These are phyloP conservation scores for Verticillium nonalfalfae DNA, from an alignment of 2,329 filamentous ascomycete species.

Conservation along the genomic window DNA sequence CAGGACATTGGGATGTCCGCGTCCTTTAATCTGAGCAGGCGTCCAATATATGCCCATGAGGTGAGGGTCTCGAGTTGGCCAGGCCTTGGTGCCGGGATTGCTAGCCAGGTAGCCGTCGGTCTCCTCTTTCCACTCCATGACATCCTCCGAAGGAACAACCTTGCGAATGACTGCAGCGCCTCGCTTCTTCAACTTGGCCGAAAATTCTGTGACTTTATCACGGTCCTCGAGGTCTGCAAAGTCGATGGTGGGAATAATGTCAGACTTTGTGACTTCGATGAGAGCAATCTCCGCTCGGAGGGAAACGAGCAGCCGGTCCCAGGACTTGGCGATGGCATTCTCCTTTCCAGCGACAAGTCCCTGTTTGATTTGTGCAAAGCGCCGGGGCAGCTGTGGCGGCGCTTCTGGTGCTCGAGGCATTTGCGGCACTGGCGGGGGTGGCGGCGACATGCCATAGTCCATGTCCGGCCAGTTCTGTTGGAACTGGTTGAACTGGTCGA, in stretches of 20 bases:
- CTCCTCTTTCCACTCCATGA: constrained; percentile 46
- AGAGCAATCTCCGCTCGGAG: constrained; percentile 45
- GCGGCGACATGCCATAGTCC: background rate
- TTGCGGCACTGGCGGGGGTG: background rate
- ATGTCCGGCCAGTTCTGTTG: constrained; percentile 2
- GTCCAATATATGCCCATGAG: constrained; percentile 49
- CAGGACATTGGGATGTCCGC: constrained; percentile 59
- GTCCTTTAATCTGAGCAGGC: constrained; percentile 61
- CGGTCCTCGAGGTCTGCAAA: constrained; percentile 42
- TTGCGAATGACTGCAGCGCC: constrained; percentile 56
- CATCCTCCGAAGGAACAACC: constrained; percentile 51
- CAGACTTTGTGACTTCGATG: constrained; percentile 42
- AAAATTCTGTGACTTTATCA: constrained; percentile 45
- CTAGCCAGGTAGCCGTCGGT: constrained; percentile 41
- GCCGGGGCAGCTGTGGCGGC: constrained; percentile 48
- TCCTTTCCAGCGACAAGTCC: constrained; percentile 50
- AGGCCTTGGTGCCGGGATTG: constrained; percentile 30
- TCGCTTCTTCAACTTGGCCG: constrained; percentile 22
- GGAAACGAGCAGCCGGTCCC: constrained; percentile 45
- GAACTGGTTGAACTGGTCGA: constrained; percentile 1
- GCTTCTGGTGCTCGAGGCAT: constrained; percentile 4
- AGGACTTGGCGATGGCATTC: constrained; percentile 44
- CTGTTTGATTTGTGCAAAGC: constrained; percentile 51
- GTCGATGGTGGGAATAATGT: constrained; percentile 50
- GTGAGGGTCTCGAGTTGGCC: constrained; percentile 21